A percentile compares a stretch with the other conserved stretches of the same genome.
phyloP scores from a whole-genome alignment of 768 basidiomycete species.

The Suillus cothurnatus region DNA sequence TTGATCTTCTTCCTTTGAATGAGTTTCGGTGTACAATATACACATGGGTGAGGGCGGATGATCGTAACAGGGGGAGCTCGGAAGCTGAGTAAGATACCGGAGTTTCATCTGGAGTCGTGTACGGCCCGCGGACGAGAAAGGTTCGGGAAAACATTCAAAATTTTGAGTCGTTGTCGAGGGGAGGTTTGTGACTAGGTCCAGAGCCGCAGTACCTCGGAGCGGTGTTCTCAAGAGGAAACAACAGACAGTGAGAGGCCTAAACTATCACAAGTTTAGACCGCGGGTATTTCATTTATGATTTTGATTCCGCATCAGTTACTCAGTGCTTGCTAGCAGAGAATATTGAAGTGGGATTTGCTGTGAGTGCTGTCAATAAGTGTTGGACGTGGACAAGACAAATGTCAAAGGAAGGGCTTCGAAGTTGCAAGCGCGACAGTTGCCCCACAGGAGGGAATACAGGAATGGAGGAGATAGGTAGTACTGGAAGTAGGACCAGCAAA shows the following conservation, averaged over 20 bases:
- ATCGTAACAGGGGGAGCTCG: neutral
- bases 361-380: neutral
- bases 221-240: neutral
- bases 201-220: neutral
- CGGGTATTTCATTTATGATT: neutral
- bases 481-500: constrained; percentile 1
- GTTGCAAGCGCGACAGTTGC: neutral
- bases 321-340: neutral
- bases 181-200: neutral
- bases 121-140: neutral
- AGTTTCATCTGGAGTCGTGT: neutral
- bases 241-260: neutral
- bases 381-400: neutral
- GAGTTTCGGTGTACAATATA: neutral
- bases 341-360: neutral
- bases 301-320: neutral
- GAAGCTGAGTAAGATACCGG: neutral
- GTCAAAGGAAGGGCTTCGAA: neutral
- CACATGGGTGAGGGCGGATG: neutral
- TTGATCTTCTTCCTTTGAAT: constrained; percentile 1
- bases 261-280: neutral
- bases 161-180: neutral
- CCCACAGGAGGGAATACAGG: neutral
- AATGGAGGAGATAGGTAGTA: neutral
- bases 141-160: neutral